phyloP scores from a whole-genome alignment of 176 grass and related monocot genomes.

The Oryza coarctata region DNA sequence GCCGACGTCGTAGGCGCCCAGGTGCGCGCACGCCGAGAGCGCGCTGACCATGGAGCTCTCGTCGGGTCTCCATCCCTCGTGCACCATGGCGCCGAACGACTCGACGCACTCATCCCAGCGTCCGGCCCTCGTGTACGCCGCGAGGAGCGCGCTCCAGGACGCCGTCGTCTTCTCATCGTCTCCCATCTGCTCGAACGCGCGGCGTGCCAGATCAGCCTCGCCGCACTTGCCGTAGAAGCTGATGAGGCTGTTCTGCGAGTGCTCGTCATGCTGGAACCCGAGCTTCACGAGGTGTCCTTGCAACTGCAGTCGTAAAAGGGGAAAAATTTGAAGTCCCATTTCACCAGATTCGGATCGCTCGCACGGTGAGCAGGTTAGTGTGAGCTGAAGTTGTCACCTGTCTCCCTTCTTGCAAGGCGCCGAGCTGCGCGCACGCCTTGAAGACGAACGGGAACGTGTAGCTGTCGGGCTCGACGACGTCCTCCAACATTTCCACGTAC shows the following conservation, averaged over 20 bases:
- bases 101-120: conserved; percentile 52
- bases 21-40: conserved; percentile 61
- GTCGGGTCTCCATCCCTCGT: conserved; percentile 46
- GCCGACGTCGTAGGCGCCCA: conserved; percentile 51
- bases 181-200: conserved; percentile 44
- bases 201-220: conserved; percentile 39
- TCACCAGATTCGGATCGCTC: not conserved
- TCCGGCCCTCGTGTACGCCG: conserved; percentile 46
- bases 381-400: conserved; percentile 6
- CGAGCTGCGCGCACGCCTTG: conserved; percentile 68
- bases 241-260: conserved; percentile 74
- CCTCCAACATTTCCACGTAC: conserved; percentile 51
- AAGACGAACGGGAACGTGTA: conserved; percentile 68
- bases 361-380: not conserved
- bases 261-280: conserved; percentile 53
- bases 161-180: conserved; percentile 35
- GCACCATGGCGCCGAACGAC: conserved; percentile 52
- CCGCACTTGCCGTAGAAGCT: conserved; percentile 80
- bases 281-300: conserved; percentile 63
- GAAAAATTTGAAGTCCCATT: not conserved
- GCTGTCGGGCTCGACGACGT: conserved; percentile 46
- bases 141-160: conserved; percentile 76
- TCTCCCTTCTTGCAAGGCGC: conserved; percentile 34
- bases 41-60: conserved; percentile 72
- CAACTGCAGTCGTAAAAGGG: conserved; percentile 15